Evolutionary conservation across 495 filamentous ascomycete genomes (phyloP).

Genomic region (Platismatia glauca): DNA sequence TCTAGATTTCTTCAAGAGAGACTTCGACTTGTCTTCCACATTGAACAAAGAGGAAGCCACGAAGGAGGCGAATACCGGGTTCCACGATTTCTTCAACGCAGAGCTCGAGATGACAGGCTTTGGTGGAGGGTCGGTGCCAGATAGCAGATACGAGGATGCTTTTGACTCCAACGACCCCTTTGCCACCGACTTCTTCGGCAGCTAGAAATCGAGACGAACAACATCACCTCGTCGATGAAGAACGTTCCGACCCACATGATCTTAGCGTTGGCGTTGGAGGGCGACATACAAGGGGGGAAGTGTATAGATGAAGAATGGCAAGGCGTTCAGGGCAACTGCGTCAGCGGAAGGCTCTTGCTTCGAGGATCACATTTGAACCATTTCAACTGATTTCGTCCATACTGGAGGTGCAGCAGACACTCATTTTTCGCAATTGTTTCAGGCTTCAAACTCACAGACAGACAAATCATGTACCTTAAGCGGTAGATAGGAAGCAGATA

Average conservation of each 20-base stretch:
- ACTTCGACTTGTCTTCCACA: slow-evolving; percentile 9
- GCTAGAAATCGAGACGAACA: neutral
- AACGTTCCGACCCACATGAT: neutral
- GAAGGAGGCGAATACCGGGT: slow-evolving; percentile 2
- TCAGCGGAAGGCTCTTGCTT: neutral
- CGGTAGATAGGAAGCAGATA: slow-evolving; percentile 8
- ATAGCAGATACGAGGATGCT: neutral
- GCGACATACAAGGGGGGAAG: neutral
- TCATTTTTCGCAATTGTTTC: neutral
- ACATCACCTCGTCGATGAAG: neutral
- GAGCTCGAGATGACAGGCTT: slow-evolving; percentile 10
- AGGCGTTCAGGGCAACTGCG: neutral
- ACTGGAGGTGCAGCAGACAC: neutral
- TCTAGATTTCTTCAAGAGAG: slow-evolving; percentile 8
- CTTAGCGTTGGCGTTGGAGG: slow-evolving; percentile 16
- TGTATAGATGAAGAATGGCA: neutral
- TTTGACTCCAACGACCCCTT: neutral
- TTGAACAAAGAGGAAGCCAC: neutral
- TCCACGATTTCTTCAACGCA: slow-evolving; percentile 7
- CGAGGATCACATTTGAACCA: neutral
- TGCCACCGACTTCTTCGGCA: neutral
- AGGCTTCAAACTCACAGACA: neutral
- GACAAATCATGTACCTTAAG: slow-evolving; percentile 7
- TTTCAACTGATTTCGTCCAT: neutral
- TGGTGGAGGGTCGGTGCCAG: neutral